Base-by-base conservation (phyloP, 2,329 filamentous ascomycete species). In the Colletotrichum sp. region DNA sequence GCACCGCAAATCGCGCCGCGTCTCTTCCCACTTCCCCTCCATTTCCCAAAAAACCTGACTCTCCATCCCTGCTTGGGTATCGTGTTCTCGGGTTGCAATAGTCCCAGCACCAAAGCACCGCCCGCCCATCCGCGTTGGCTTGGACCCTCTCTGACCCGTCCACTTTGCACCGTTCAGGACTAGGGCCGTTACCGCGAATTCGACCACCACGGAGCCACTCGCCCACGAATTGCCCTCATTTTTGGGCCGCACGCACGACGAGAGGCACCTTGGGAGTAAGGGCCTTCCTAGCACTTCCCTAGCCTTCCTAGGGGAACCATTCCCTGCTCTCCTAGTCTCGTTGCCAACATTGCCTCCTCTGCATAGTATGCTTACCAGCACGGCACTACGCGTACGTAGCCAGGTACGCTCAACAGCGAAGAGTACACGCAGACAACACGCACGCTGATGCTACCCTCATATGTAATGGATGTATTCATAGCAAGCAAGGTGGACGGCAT, bases 21-120 rank as follows among this genome's bases (percentile, higher is more conserved):
- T 52, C 44, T 52, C 52, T 64, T 65, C 26, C 34, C 62, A 44
- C 39, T 44, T 49, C 73, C 71, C 59, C 59, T 44, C 44, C 21
- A 36, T 55, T 52, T 73, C 32, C 55, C 64, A 55, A 24, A 52
- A 52, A 68, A 69, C 39, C 39, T 72, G 64, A 76, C 69, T 67
- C 63, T 72, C 57, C 69, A 64, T 64, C 73, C 73, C 70, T 73
- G 73, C 63, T 69, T 68, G 30, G 52, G 15, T 32, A 76, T 67
- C 55, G 69, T 63, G 57, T 68, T 64, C 39, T 72, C 39, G 21
- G 62, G 36, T 60, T 73, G 63, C 63, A 68, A 64, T 44, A 64
- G 59, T 59, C 36, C 65, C 65, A 64, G 34, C 57, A 63, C 32
- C 63, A 64, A 52, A 52, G 55, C 55, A 68, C 64, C 44, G 26